These are phyloP conservation scores for Aeminium ludgeri DNA, from an alignment of 495 filamentous ascomycete species.

Conservation along the genomic window DNA sequence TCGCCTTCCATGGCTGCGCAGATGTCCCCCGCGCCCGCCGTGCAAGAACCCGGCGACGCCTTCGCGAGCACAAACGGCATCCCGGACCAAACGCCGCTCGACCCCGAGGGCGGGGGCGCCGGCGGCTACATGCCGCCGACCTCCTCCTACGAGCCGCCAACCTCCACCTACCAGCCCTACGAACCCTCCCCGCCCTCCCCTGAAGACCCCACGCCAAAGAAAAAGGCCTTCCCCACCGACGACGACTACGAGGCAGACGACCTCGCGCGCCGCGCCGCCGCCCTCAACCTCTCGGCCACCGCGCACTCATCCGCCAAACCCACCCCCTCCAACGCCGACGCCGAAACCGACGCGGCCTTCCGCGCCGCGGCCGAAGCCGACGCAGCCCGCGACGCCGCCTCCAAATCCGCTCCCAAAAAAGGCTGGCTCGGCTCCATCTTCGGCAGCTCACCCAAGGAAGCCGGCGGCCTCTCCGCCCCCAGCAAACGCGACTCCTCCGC, in stretches of 20 bases:
- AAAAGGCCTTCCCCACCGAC: constrained; percentile 47
- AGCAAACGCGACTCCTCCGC: constrained; percentile 44
- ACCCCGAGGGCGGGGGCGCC: neutral
- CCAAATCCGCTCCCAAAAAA: constrained; percentile 13
- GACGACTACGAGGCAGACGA: constrained; percentile 67
- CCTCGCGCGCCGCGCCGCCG: constrained; percentile 33
- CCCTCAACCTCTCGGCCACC: constrained; percentile 31
- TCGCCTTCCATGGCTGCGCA: neutral
- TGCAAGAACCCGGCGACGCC: neutral
- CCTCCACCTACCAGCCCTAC: constrained; percentile 24
- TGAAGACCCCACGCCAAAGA: constrained; percentile 31
- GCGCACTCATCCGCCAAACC: too few species aligned
- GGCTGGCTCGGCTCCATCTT: constrained; percentile 48
- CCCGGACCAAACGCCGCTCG: neutral
- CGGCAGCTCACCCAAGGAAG: constrained; percentile 29
- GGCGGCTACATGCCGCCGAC: constrained; percentile 21
- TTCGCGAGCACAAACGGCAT: neutral
- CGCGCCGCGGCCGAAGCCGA: constrained; percentile 73
- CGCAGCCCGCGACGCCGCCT: constrained; percentile 20
- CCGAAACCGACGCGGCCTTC: constrained; percentile 57
- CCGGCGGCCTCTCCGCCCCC: constrained; percentile 60
- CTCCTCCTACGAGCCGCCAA: constrained; percentile 26
- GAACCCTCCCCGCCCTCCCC: constrained; percentile 30
- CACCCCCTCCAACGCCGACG: constrained; percentile 28
- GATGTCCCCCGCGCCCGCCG: neutral